These are phyloP conservation scores for Bifiguratus adelaidae DNA, from an alignment of 192 early-diverging fungal species.

Conservation along the genomic window DNA sequence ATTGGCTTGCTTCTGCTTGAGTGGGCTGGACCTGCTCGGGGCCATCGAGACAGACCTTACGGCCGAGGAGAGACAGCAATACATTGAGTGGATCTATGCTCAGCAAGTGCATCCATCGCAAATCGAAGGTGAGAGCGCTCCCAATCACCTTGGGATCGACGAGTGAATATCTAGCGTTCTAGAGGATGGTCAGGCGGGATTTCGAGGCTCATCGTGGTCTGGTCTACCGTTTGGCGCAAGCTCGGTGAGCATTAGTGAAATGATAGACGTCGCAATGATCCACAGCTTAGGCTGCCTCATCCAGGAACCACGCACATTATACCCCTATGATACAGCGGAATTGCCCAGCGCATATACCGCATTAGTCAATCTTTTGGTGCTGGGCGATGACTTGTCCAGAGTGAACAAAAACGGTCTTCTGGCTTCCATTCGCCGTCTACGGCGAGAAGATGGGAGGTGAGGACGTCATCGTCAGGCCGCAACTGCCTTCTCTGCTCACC, in stretches of 20 bases:
- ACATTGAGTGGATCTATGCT: constrained; percentile 95
- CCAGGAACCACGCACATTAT: no score
- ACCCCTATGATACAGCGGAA: constrained; percentile 48
- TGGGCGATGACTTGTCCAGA: constrained; percentile 82
- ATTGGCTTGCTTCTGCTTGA: constrained; percentile 71
- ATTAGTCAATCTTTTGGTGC: constrained; percentile 58
- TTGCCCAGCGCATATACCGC: constrained; percentile 89
- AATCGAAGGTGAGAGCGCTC: no score
- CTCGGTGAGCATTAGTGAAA: constrained; percentile 19
- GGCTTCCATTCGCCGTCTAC: constrained; percentile 43
- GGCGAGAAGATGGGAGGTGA: constrained; percentile 68
- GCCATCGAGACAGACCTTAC: constrained; percentile 42
- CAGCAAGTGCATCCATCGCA: constrained; percentile 78
- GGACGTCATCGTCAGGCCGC: not conserved
- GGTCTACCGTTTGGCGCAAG: constrained; percentile 39
- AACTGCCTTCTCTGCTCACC: no score
- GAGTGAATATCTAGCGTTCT: no score
- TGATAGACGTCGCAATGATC: not conserved
- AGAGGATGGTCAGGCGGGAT: constrained; percentile 42
- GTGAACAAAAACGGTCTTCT: constrained; percentile 67
- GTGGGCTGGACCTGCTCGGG: constrained; percentile 72
- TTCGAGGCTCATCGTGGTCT: constrained; percentile 58
- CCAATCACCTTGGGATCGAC: no score
- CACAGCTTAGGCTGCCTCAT: no score
- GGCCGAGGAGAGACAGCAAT: constrained; percentile 41